Conservation (phyloP, 2,329 filamentous ascomycete genomes). For the Fonsecaea nubica region DNA sequence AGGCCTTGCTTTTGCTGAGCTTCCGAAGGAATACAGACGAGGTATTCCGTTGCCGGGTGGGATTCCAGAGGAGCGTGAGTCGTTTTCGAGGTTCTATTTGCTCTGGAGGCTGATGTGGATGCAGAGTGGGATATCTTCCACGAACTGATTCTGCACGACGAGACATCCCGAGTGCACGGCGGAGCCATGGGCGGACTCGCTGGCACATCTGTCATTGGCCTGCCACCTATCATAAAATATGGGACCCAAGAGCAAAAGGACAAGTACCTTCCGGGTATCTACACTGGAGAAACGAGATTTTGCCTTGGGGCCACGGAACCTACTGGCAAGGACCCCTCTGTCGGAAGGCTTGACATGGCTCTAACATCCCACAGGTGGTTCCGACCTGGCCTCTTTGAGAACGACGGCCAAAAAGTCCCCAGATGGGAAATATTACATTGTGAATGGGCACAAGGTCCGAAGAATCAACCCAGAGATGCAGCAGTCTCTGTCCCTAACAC, state of each 20-base stretch:
- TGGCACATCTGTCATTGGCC: neutral
- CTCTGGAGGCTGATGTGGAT: neutral
- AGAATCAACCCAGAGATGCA: neutral
- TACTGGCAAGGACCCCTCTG: neutral
- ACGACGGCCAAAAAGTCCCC: neutral
- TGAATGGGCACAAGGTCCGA: neutral
- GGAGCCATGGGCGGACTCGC: neutral
- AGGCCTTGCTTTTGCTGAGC: neutral
- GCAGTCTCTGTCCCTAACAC: neutral
- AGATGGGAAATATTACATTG: slow-evolving; percentile 47
- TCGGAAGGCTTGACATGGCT: neutral
- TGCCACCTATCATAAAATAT: slow-evolving; percentile 6
- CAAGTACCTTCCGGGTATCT: neutral
- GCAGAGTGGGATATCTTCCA: slow-evolving; percentile 10
- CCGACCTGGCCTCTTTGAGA: neutral
- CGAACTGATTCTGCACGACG: neutral
- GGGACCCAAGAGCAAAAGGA: neutral
- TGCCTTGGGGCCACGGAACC: slow-evolving; percentile 6
- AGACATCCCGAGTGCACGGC: neutral
- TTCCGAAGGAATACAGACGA: neutral
- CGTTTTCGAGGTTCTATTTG: neutral
- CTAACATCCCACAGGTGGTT: neutral
- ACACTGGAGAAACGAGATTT: neutral
- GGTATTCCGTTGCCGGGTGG: neutral
- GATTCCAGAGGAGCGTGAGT: neutral